Conservation (phyloP, 352 stramenopile genomes). For the Pythium inflatum region DNA sequence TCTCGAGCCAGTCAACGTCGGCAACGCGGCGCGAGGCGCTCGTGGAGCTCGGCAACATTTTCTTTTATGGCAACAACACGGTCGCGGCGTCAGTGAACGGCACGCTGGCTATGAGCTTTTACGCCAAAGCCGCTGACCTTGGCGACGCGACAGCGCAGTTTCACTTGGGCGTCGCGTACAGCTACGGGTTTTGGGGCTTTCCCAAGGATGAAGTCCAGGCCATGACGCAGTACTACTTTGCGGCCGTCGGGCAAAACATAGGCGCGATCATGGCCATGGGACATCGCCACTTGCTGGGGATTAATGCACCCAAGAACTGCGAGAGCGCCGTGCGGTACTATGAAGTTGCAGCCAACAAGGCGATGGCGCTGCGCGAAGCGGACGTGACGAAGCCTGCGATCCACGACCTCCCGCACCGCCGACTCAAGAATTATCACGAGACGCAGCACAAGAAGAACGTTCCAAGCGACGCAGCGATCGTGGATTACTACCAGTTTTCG, state of each 20-base stretch:
- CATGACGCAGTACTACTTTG: constrained; percentile 87
- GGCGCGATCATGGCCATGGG: constrained; percentile 78
- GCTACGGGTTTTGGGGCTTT: constrained; percentile 81
- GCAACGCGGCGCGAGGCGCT: constrained; percentile 55
- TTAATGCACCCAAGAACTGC: constrained; percentile 80
- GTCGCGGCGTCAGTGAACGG: constrained; percentile 65
- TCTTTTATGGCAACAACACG: constrained; percentile 80
- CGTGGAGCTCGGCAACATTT: constrained; percentile 72
- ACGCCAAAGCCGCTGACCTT: constrained; percentile 55
- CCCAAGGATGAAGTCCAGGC: constrained; percentile 63
- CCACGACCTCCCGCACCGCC: constrained; percentile 72
- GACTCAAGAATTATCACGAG: constrained; percentile 74
- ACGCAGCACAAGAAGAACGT: constrained; percentile 83
- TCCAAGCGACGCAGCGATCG: constrained; percentile 72
- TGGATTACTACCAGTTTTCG: constrained; percentile 92
- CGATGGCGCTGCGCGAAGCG: constrained; percentile 62
- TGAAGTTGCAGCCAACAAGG: constrained; percentile 83
- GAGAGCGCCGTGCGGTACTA: constrained; percentile 89
- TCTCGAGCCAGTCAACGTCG: constrained; percentile 36
- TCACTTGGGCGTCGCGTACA: constrained; percentile 81
- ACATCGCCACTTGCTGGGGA: constrained; percentile 74
- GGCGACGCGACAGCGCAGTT: constrained; percentile 80
- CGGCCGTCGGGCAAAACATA: constrained; percentile 66
- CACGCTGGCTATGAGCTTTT: constrained; percentile 73
- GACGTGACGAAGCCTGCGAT: constrained; percentile 64